These are phyloP conservation scores for Schwanniomyces polymorphus DNA, from an alignment of 805 yeast species.

Conservation along the genomic window DNA sequence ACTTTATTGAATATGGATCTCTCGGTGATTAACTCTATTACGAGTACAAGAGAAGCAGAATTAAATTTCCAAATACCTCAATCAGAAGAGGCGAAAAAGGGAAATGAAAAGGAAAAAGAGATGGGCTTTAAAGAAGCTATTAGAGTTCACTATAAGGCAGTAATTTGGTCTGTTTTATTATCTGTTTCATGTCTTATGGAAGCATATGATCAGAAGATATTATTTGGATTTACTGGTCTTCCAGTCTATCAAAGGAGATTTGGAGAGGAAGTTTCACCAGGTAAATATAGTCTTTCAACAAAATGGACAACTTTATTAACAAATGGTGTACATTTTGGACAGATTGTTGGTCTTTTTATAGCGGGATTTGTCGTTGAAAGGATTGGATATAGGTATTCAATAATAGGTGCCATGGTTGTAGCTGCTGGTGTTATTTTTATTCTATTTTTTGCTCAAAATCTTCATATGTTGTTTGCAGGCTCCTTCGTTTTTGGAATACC, in stretches of 20 bases:
- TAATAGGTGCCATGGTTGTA: conserved; percentile 24
- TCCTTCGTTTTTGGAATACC: conserved; percentile 43
- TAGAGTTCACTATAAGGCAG: neutral
- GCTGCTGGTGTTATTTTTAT: conserved; percentile 33
- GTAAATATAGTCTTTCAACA: conserved; percentile 7
- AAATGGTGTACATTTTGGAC: conserved; percentile 35
- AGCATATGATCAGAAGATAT: conserved; percentile 43
- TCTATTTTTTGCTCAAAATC: conserved; percentile 39
- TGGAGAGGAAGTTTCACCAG: conserved; percentile 15
- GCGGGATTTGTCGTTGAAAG: conserved; percentile 43
- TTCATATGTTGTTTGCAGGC: conserved; percentile 38
- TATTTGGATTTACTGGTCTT: conserved; percentile 37
- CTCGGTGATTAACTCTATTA: neutral
- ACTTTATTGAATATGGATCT: conserved; percentile 18
- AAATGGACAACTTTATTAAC: conserved; percentile 31
- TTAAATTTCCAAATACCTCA: neutral
- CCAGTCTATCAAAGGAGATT: conserved; percentile 32
- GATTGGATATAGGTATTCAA: conserved; percentile 43
- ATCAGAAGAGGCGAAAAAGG: neutral
- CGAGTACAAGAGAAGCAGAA: conserved; percentile 3
- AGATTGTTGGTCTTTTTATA: conserved; percentile 42
- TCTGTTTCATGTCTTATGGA: conserved; percentile 36
- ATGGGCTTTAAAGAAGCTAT: neutral
- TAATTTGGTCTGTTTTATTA: neutral
- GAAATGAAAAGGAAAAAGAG: neutral